A percentile compares a stretch with the other conserved stretches of the same genome.
phyloP scores from a whole-genome alignment of 495 filamentous ascomycete species.

The Aspergillus carlsbadensis region DNA sequence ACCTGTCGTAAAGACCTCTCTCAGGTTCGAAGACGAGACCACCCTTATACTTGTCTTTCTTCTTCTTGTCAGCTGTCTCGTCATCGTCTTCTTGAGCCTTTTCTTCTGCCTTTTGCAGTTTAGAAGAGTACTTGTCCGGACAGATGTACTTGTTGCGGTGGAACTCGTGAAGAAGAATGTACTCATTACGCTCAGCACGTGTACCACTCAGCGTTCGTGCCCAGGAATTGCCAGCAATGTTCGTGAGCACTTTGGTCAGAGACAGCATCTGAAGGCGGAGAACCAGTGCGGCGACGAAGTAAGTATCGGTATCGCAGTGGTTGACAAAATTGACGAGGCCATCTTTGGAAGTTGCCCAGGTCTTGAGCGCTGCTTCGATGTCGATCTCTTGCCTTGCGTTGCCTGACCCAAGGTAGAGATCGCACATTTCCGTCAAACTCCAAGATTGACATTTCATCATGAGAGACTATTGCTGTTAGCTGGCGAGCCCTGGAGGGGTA shows the following conservation, averaged over 20 bases:
- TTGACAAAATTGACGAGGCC: conserved; percentile 90
- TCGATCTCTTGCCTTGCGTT: conserved; percentile 77
- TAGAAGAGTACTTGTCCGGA: conserved; percentile 83
- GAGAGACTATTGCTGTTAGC: conserved; percentile 60
- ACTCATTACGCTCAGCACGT: conserved; percentile 95
- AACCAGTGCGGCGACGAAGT: conserved; percentile 88
- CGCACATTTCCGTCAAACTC: conserved; percentile 97
- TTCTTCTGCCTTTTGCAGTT: conserved; percentile 64
- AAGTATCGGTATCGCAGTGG: conserved; percentile 92
- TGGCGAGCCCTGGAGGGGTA: neutral
- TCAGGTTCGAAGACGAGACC: conserved; percentile 98
- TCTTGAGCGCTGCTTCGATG: conserved; percentile 80
- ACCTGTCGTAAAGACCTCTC: conserved; percentile 94
- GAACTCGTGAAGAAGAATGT: conserved; percentile 97
- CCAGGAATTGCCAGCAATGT: conserved; percentile 97
- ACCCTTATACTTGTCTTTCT: conserved; percentile 99
- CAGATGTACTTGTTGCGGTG: conserved; percentile 95
- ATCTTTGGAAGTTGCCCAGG: conserved; percentile 78
- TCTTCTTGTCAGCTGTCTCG: conserved; percentile 83
- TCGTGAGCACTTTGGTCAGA: conserved; percentile 91
- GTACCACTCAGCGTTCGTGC: conserved; percentile 93
- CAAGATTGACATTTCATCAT: conserved; percentile 98
- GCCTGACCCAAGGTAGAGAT: conserved; percentile 72
- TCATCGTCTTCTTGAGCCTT: conserved; percentile 66
- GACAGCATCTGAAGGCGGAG: conserved; percentile 87